Evolutionary conservation across 345 rosid species (phyloP), one percentile per base, ranked within the genome.

Genomic region (Ricinus communis): DNA sequence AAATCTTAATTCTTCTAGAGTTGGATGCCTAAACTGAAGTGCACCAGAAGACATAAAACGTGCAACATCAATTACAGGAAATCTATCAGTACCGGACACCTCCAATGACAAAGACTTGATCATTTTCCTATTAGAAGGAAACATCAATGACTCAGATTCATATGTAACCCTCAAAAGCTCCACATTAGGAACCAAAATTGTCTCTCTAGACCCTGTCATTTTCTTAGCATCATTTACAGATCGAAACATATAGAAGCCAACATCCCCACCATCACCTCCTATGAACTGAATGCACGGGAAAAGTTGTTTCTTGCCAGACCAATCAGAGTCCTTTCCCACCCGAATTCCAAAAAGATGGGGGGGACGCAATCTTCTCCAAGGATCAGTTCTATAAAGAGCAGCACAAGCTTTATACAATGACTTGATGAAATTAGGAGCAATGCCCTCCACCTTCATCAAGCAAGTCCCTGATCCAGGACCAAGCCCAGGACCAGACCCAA

Each of bases 401-500:
- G 91, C 91, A 55, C 91, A 79, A 54, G 88, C 91, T 74, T 64
- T 85, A 69, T 81, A 87, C 9, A 87, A 24, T 8, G 85, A 83
- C 55, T 74, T 79, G 2, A 87, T 77, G 62, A 85, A 75, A 71
- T 74, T 89, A 70, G 87, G 77, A 71, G 85, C 59, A 72, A 85
- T 77, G 62, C 86, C 91, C 51, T 84, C 90, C 2, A 85, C 82
- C 64, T 80, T 85, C 90, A 85, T 84, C 47, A 89, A 63, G 65
- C 86, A 81, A 13, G 84, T 72, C 45, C 88, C 90, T 10, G 91
- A 89, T 73, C 94, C 94, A 15, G 91, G 88, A 71, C 91, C 94
- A 19, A 87, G 90, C 40, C 90, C 91, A 0, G 91, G 89, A 77
- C 95, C 92, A 67, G 92, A 83, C 21, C 95, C 89, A 65, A 89